Conservation (phyloP, 176 grass and related monocot genomes). For the Avena insularis region DNA sequence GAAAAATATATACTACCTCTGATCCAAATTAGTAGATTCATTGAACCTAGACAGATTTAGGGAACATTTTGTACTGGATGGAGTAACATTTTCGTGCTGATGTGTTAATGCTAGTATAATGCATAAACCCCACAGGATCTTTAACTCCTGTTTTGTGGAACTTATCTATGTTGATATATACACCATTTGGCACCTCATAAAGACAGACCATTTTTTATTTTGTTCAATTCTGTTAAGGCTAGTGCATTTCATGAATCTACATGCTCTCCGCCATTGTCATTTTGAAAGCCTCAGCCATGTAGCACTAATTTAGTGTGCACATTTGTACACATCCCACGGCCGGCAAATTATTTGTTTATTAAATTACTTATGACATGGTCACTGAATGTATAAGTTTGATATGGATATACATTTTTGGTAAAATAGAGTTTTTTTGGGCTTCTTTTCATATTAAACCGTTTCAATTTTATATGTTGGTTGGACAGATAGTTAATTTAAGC, state of each 20-base stretch:
- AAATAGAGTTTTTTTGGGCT: background rate
- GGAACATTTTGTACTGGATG: no score
- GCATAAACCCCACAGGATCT: background rate
- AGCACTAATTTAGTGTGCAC: background rate
- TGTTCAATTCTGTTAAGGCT: background rate
- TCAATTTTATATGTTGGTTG: conserved; percentile 10
- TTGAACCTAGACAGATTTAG: no score
- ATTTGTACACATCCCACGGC: conserved; percentile 10
- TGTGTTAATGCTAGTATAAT: background rate
- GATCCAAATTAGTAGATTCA: no score
- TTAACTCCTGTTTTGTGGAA: background rate
- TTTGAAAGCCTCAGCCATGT: conserved; percentile 16
- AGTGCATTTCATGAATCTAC: background rate
- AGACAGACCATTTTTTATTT: background rate
- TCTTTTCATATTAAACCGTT: background rate
- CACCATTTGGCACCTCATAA: conserved; percentile 15
- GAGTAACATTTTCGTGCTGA: background rate
- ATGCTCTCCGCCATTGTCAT: background rate
- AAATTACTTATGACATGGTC: background rate
- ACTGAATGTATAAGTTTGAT: background rate
- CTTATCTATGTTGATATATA: conserved; percentile 9
- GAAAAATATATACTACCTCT: background rate
- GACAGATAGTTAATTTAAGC: conserved; percentile 17
- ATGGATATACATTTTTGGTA: background rate
- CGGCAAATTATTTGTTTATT: conserved; percentile 26